phyloP scores from a whole-genome alignment of 176 grass and related monocot genomes.

The Calamus simplicifolius region DNA sequence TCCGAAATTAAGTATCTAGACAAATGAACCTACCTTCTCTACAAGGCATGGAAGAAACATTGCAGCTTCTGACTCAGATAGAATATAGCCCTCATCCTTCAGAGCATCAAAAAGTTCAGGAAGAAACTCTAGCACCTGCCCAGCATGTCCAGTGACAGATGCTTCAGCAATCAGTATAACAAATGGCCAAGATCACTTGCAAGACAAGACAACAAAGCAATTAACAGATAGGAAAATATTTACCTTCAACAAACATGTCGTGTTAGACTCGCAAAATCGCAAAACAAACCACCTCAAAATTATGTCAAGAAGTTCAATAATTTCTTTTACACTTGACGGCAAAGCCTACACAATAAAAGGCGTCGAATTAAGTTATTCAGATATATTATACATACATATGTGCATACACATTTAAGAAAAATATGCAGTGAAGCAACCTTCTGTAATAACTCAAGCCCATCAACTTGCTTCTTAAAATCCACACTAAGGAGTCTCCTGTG shows the following conservation, averaged over 20 bases:
- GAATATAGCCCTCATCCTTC: slow-evolving; percentile 78
- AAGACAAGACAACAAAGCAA: neutral
- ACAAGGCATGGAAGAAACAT: slow-evolving; percentile 88
- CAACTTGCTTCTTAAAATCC: slow-evolving; percentile 98
- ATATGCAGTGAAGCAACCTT: slow-evolving; percentile 36
- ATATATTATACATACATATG: neutral
- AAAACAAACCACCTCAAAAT: slow-evolving; percentile 97
- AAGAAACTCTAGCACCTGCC: slow-evolving; percentile 90
- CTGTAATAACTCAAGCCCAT: slow-evolving; percentile 90
- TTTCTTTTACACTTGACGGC: slow-evolving; percentile 66
- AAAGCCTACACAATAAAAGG: slow-evolving; percentile 46
- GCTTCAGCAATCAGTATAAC: slow-evolving; percentile 4
- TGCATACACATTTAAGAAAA: neutral
- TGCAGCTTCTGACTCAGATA: slow-evolving; percentile 93
- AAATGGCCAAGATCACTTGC: neutral
- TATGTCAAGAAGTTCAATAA: slow-evolving; percentile 90
- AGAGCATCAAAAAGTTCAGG: slow-evolving; percentile 87
- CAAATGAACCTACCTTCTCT: slow-evolving; percentile 52
- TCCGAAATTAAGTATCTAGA: neutral
- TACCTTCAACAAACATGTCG: slow-evolving; percentile 97
- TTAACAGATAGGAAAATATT: neutral
- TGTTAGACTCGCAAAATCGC: slow-evolving; percentile 97
- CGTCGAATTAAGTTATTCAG: neutral
- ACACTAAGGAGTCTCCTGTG: slow-evolving; percentile 79
- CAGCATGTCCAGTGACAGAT: slow-evolving; percentile 17